Base-by-base conservation (phyloP, 164 flowering plant genomes). In the Magnolia officinalis region DNA sequence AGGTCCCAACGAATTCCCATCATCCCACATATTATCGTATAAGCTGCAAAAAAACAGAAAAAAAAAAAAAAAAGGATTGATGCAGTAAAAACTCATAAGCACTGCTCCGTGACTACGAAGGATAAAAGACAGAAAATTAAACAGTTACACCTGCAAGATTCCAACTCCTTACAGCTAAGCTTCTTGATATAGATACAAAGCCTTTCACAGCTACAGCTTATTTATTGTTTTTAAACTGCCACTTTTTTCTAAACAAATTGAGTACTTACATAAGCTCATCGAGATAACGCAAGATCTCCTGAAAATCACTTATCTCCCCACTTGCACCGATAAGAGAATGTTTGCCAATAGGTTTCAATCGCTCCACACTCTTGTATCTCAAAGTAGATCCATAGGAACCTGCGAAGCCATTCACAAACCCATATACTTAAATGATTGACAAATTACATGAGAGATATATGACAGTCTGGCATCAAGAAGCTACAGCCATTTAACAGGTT, bases 241-340 rank as follows among this genome's bases (percentile, higher is more conserved):
- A 26, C 29, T 26, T 26, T 2, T 26, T 26, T 26, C 29, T 26
- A 26, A 26, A 26, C 29, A 26, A 26, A 26, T 26, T 1, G 29
- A 26, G 29, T 26, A 1, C 95, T 85, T 88, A 96, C 99, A 91
- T 88, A 8, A 92, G 97, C 73, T 96, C 96, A 84, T 96, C 97
- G 61, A 96, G 97, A 80, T 89, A 81, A 20, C 89, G 94, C 78
- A 90, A 67, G 14, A 96, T 87, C 86, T 96, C 97, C 84, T 96
- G 99, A 67, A 96, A 96, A 76, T 96, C 99, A 82, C 99, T 96
- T 7, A 94, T 89, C 83, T 96, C 99, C 66, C 99, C 99, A 82
- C 98, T 94, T 18, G 94, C 99, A 78, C 98, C 99, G 23, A 96
- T 86, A 78, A 96, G 89, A 74, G 97, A 91, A 83, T 94, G 97